A percentile compares a stretch with the other conserved stretches of the same genome.
Conservation (phyloP, 495 filamentous ascomycete genomes). For the Aspergillus bertholletiae region DNA sequence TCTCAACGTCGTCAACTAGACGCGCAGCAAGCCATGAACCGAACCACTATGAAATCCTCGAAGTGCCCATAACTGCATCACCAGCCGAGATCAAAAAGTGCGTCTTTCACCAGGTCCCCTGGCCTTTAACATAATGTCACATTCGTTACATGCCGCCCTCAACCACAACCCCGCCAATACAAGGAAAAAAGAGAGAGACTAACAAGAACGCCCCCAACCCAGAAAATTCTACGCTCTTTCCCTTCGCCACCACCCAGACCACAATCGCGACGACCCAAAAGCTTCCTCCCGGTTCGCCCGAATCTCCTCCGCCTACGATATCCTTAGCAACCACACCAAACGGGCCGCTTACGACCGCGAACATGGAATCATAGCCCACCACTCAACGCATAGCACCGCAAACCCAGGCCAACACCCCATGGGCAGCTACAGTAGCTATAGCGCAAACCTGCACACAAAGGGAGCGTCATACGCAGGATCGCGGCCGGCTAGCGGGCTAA, state of each 20-base stretch:
- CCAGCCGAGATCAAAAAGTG: constrained; percentile 82
- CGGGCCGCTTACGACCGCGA: constrained; percentile 79
- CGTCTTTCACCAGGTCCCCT: constrained; percentile 6
- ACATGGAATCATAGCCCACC: constrained; percentile 36
- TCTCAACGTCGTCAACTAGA: constrained; percentile 28
- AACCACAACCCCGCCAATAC: background rate
- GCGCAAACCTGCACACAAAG: constrained; percentile 39
- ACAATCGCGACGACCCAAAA: constrained; percentile 70
- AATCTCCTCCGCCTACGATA: constrained; percentile 82
- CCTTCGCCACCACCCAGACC: constrained; percentile 91
- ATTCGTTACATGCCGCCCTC: background rate
- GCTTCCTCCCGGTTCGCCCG: constrained; percentile 76
- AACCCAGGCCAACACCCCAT: constrained; percentile 43
- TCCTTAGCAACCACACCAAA: constrained; percentile 66
- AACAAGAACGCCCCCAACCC: background rate
- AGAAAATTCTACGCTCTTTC: constrained; percentile 87
- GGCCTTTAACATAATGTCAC: constrained; percentile 1
- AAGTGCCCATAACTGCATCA: constrained; percentile 64
- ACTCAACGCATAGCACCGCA: constrained; percentile 27
- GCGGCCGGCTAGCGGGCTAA: constrained; percentile 74
- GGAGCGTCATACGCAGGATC: constrained; percentile 54
- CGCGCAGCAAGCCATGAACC: constrained; percentile 42
- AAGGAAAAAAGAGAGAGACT: background rate
- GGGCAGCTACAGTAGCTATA: constrained; percentile 34
- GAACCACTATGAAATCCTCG: constrained; percentile 76